phyloP scores from a whole-genome alignment of 192 early-diverging fungal genomes.

The Coemansia sp. region DNA sequence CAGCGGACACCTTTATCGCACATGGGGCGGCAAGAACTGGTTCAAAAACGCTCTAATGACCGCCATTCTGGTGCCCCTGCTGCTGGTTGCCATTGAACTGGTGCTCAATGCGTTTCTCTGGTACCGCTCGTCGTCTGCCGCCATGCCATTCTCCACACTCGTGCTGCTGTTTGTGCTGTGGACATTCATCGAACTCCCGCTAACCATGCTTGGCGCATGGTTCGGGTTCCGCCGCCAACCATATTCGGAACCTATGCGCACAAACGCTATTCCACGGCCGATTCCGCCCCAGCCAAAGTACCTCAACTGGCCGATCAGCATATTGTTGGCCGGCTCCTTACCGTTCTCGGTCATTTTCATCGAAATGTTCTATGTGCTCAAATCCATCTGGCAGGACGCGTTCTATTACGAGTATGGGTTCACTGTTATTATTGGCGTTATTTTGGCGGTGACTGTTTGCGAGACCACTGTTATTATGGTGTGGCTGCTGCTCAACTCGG shows the following conservation, averaged over 20 bases:
- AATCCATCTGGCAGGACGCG: conserved; percentile 68
- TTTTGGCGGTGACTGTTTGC: conserved; percentile 61
- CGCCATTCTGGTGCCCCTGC: conserved; percentile 58
- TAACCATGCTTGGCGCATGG: conserved; percentile 83
- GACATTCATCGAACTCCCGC: conserved; percentile 75
- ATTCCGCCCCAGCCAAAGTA: conserved; percentile 82
- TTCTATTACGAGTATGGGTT: conserved; percentile 68
- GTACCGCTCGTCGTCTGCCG: conserved; percentile 80
- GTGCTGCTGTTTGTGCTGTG: conserved; percentile 76
- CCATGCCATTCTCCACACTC: conserved; percentile 88
- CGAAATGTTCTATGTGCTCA: conserved; percentile 70
- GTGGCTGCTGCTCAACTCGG: conserved; percentile 65
- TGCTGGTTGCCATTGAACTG: conserved; percentile 64
- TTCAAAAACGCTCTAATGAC: conserved; percentile 67
- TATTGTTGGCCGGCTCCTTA: conserved; percentile 66
- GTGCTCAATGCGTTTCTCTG: conserved; percentile 85
- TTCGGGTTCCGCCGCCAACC: conserved; percentile 73
- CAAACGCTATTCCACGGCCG: conserved; percentile 89
- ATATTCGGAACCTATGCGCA: conserved; percentile 86
- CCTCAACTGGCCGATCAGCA: conserved; percentile 58
- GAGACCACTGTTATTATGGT: conserved; percentile 68
- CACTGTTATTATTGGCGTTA: conserved; percentile 58
- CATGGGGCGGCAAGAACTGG: conserved; percentile 70
- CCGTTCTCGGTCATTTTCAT: conserved; percentile 75
- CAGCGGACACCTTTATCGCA: conserved; percentile 68